Evolutionary conservation across 2,329 filamentous ascomycete species (phyloP).

Genomic region (Xylaria arbuscula): DNA sequence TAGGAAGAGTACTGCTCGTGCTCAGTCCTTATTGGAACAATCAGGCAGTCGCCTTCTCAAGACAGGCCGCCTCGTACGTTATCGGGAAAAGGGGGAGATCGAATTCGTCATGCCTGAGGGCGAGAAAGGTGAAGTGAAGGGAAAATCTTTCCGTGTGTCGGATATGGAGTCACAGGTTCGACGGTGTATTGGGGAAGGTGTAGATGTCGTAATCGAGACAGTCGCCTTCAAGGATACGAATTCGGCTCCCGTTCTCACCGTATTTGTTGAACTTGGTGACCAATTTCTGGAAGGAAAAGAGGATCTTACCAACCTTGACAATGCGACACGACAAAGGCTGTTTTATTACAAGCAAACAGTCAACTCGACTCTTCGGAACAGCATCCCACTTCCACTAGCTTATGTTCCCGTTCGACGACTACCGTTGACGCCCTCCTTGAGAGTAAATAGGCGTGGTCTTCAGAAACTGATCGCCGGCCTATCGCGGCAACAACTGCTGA

Average conservation of each 20-base stretch:
- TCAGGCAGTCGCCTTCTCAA: conserved; percentile 54
- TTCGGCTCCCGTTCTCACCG: conserved; percentile 55
- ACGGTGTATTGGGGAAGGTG: conserved; percentile 57
- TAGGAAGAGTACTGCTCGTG: conserved; percentile 37
- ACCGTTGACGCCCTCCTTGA: conserved; percentile 62
- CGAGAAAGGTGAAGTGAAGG: conserved; percentile 56
- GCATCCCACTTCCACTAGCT: conserved; percentile 58
- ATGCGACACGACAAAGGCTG: conserved; percentile 56
- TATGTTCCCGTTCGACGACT: conserved; percentile 62
- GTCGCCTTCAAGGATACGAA: conserved; percentile 58
- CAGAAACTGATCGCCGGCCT: conserved; percentile 58
- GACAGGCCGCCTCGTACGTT: conserved; percentile 63
- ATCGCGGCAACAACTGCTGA: conserved; percentile 57
- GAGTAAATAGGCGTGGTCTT: conserved; percentile 62
- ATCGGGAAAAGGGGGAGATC: conserved; percentile 60
- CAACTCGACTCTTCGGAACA: conserved; percentile 54
- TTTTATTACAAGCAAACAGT: conserved; percentile 59
- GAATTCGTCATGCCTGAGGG: conserved; percentile 59
- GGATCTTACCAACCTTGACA: conserved; percentile 53
- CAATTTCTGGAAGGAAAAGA: conserved; percentile 53
- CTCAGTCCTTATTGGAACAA: conserved; percentile 41
- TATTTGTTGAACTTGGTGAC: conserved; percentile 62
- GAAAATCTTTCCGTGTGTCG: conserved; percentile 55
- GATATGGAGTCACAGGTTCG: conserved; percentile 62
- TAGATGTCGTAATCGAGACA: conserved; percentile 62